Conservation (phyloP, 2,329 filamentous ascomycete species). For the Davidsoniella eucalypti region DNA sequence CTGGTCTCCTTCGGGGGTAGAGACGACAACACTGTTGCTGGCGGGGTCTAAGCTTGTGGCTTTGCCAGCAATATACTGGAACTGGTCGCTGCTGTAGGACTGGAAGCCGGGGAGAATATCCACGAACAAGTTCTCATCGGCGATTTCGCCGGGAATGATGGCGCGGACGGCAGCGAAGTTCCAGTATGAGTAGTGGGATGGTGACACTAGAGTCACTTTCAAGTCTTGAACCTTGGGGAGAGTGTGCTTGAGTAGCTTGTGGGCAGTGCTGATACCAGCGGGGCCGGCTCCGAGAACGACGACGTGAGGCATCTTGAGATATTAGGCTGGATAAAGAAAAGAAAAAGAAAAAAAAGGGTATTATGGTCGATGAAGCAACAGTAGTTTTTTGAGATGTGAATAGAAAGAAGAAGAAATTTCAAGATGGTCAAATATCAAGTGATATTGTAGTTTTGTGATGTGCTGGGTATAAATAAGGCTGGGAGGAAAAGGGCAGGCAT, state of each 20-base stretch:
- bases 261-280: slow-evolving; percentile 30
- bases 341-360: too few relatives aligned
- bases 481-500: too few relatives aligned
- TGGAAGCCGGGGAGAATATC: slow-evolving; percentile 28
- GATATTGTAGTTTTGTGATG: too few relatives aligned
- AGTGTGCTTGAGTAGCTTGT: slow-evolving; percentile 31
- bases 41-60: slow-evolving; percentile 28
- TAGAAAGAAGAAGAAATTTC: too few relatives aligned
- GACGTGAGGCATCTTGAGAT: slow-evolving; percentile 22
- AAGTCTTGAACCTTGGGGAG: slow-evolving; percentile 24
- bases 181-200: slow-evolving; percentile 34
- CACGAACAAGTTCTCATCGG: slow-evolving; percentile 24
- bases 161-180: slow-evolving; percentile 30
- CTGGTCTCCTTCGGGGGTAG: slow-evolving; percentile 19
- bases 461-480: too few relatives aligned
- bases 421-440: too few relatives aligned
- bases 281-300: slow-evolving; percentile 34
- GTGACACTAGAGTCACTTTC: slow-evolving; percentile 30
- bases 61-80: slow-evolving; percentile 35
- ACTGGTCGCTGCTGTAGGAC: slow-evolving; percentile 29
- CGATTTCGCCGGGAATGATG: slow-evolving; percentile 29
- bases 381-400: too few relatives aligned
- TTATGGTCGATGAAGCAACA: too few relatives aligned
- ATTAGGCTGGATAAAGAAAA: too few relatives aligned
- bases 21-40: slow-evolving; percentile 26